Evolutionary conservation across 2,329 filamentous ascomycete genomes (phyloP), one percentile per base, ranked within the genome.

Genomic region (Venturia carpophila): DNA sequence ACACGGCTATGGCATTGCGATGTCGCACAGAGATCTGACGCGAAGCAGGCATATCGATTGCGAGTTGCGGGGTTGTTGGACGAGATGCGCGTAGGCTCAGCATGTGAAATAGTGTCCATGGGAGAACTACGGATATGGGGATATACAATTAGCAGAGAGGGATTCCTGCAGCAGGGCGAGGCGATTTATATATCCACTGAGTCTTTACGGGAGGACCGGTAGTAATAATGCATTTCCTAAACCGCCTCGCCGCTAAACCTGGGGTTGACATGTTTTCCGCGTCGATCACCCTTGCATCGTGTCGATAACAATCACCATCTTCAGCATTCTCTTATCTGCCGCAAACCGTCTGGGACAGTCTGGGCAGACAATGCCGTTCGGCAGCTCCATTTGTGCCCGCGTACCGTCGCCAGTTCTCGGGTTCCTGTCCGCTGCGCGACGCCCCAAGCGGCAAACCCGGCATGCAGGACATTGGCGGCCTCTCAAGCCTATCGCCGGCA

Each of bases 21-120:
- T 5, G 3, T 58, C 52, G 27, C 52, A 34, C 30, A 55, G 49
- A 34, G 10, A 47, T 21, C 30, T 5, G 49, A 17, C 24, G 49
- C 10, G 52, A 19, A 58, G 30, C 52, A 58, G 52, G 52, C 52
- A 58, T 58, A 17, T n/a, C 30, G 52, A 58, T 58, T 58, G 52
- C 52, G 30, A 58, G 37, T 58, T 13, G 52, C 52, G 52, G 52
- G 52, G 15, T 10, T 19, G 30, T 30, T 37, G 27, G 52, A 7
- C 19, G 9, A 15, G 42, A 49, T 41, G 15, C 21, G 21, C 15
- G 13, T 27, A 15, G 47, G 47, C 21, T 52, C 21, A 15, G 21
- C 21, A 52, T 15, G 47, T 27, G 47, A 27, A 52, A 17, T 21
- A 27, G n/a, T 15, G 3, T 52, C 21, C 21, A 13, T 52, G 21